Evolutionary conservation across 495 filamentous ascomycete species (phyloP), one percentile per base, ranked within the genome.

Genomic region (Cryomyces antarcticus): DNA sequence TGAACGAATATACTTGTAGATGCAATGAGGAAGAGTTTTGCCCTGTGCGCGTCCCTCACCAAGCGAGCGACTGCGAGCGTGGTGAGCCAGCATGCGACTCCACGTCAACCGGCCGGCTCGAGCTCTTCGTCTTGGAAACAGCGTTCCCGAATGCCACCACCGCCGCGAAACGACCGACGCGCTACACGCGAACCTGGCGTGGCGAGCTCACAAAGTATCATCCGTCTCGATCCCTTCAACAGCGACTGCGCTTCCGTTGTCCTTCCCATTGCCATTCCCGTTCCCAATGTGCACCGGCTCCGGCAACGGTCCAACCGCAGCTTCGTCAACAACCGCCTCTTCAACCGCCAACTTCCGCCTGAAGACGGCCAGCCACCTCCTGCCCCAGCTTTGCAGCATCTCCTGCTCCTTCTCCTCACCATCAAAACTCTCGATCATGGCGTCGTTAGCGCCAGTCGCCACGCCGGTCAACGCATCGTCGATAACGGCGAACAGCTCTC

Each of bases 341-440:
- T 94, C 85, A 38, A 96, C 83, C 12, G 75, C 80, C 46, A 72
- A 70, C 61, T 84, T 81, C 17, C 89, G 63, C 45, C 76, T 65
- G 55, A 93, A 94, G 2, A 88, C 87, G 36, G 79, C 69, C 38
- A 85, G 61, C 89, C 89, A 97, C 12, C 82, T 66, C 55, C 72
- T 70, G 4, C 78, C 88, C 89, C 88, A 95, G 44, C 71, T 70
- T 47, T 73, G 70, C 38, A 94, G 67, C 44, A 86, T 65, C 43
- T 67, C 71, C 50, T 82, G 71, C 38, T 67, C 64, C 30, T 62
- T 54, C 31, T 59, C 63, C 36, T 68, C 57, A 42, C 62, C 61
- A 49, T 64, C 62, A 12, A 58, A 62, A n/a, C 60, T 56, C 56
- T 76, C 73, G 52, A 74, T 72, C 47, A 77, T 67, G 52, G 75